These are phyloP conservation scores for Moricandia arvensis DNA, from an alignment of 345 rosid species.

Conservation along the genomic window DNA sequence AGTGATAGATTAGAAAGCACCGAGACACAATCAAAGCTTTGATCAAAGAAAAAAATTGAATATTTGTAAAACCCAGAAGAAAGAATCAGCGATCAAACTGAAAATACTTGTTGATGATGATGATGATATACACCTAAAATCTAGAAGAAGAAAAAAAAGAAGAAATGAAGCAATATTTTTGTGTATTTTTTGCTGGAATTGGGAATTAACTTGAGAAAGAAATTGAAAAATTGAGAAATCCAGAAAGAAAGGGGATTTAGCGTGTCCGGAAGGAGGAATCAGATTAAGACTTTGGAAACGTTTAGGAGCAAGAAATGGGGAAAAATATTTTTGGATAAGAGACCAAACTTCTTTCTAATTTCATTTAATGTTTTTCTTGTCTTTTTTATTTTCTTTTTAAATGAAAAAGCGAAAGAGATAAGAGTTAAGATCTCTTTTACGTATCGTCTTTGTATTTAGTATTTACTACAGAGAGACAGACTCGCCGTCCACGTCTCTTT, in stretches of 20 bases:
- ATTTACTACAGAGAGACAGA: conserved; percentile 17
- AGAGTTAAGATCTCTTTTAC: conserved; percentile 28
- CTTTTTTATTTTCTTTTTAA: background rate
- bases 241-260: background rate
- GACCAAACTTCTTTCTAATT: conserved; percentile 26
- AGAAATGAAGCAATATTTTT: conserved; percentile 5
- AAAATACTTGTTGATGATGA: background rate
- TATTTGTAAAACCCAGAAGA: conserved; percentile 20
- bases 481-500: conserved; percentile 36
- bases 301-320: conserved; percentile 30
- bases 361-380: background rate
- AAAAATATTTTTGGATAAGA: conserved; percentile 29
- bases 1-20: background rate
- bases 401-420: background rate
- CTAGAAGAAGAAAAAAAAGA: background rate
- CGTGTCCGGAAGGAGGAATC: conserved; percentile 14
- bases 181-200: background rate
- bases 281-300: conserved; percentile 30
- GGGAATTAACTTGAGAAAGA: conserved; percentile 4
- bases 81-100: conserved; percentile 19
- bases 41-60: background rate
- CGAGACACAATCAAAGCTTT: conserved; percentile 2
- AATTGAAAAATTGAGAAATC: background rate
- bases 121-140: conserved; percentile 2
- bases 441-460: conserved; percentile 35